Percentiles rank a stretch among this genome's conserved stretches.
Conservation (phyloP, 176 grass and related monocot species). For the Puya raimondii region DNA sequence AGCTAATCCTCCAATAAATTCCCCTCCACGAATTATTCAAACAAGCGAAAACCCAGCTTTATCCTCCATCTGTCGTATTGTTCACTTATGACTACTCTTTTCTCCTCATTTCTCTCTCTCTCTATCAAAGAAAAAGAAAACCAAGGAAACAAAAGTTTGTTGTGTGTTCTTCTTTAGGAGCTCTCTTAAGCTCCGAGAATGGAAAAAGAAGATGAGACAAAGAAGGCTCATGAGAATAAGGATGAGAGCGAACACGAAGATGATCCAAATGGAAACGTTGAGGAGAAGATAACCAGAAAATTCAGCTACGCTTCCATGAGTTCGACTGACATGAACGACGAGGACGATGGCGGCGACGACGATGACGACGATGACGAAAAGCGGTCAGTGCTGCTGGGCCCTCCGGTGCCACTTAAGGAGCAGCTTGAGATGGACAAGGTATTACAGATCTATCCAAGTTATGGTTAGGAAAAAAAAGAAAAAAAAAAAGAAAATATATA, state of each 20-base stretch:
- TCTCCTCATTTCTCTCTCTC: neutral
- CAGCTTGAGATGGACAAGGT: conserved; percentile 93
- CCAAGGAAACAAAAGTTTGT: neutral
- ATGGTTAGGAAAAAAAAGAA: neutral
- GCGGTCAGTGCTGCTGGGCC: conserved; percentile 40
- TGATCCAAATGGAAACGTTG: neutral
- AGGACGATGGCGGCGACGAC: conserved; percentile 34
- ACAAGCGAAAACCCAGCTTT: too few species aligned
- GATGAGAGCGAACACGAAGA: conserved; percentile 18
- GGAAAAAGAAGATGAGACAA: conserved; percentile 21
- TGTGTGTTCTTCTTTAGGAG: too few species aligned
- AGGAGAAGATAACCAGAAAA: conserved; percentile 9
- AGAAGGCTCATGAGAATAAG: conserved; percentile 27
- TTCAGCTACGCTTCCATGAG: neutral
- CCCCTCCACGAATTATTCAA: too few species aligned
- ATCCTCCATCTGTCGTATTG: too few species aligned
- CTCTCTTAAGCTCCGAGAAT: neutral
- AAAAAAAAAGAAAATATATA: too few species aligned
- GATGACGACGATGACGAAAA: conserved; percentile 61
- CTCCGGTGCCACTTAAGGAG: conserved; percentile 75
- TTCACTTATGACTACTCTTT: neutral
- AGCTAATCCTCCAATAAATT: too few species aligned
- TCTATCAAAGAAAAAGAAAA: neutral
- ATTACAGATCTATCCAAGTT: neutral
- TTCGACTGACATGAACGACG: conserved; percentile 22